Conservation (phyloP, 371 early-diverging fungal genomes). For the Mucor sp. region DNA sequence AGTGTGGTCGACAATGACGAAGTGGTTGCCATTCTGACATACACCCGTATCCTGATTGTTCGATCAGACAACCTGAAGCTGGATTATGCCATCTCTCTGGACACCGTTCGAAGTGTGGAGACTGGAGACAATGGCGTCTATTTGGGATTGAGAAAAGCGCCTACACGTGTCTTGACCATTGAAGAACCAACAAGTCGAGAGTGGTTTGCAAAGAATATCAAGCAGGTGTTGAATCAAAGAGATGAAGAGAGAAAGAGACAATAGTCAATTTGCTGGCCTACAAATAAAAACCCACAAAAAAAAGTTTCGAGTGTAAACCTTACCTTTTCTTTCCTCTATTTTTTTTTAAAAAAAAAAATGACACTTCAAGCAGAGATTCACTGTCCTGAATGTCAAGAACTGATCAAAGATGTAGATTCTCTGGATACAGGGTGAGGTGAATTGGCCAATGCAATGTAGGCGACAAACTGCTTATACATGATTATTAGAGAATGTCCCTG, state of each 20-base stretch:
- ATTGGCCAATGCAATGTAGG: neutral
- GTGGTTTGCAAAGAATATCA: constrained; percentile 25
- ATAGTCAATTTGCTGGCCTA: neutral
- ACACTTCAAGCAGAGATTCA: neutral
- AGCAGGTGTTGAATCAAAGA: constrained; percentile 8
- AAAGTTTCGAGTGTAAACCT: neutral
- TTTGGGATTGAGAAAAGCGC: constrained; percentile 15
- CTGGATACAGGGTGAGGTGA: neutral
- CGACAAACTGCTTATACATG: neutral
- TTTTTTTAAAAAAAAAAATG: neutral
- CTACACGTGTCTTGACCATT: constrained; percentile 7
- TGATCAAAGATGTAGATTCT: neutral
- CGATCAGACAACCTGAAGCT: constrained; percentile 58
- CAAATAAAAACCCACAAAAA: neutral
- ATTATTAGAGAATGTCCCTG: neutral
- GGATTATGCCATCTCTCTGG: constrained; percentile 56
- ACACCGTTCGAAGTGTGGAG: constrained; percentile 14
- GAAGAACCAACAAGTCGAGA: constrained; percentile 20
- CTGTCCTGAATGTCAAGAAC: neutral
- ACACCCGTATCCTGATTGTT: constrained; percentile 62
- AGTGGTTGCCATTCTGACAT: constrained; percentile 66
- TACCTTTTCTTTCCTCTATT: neutral
- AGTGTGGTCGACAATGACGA: constrained; percentile 52
- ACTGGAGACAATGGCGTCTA: constrained; percentile 11
- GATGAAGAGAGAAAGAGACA: constrained; percentile 21